Conservation (phyloP, 2,329 filamentous ascomycete genomes). For the Trichoderma atroviride region DNA sequence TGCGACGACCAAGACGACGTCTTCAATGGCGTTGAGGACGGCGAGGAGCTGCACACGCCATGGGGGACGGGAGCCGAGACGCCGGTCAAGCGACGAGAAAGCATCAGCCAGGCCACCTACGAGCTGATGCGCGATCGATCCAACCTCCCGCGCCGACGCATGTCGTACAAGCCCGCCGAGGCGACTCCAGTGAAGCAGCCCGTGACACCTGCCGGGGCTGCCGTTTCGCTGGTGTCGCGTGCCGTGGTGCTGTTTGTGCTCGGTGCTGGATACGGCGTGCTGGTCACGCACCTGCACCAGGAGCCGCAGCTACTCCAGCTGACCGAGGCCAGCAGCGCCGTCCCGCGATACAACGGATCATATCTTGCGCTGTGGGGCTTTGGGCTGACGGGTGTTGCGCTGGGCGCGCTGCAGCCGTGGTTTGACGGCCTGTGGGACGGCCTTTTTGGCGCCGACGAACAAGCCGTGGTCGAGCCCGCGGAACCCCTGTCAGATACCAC, state of each 20-base stretch:
- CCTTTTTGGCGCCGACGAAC: conserved; percentile 45
- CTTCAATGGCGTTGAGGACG: conserved; percentile 34
- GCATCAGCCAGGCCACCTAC: conserved; percentile 50
- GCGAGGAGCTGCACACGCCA: conserved; percentile 66
- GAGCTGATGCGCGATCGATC: conserved; percentile 48
- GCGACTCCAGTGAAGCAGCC: conserved; percentile 33
- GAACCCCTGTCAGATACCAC: conserved; percentile 32
- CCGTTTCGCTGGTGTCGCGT: conserved; percentile 58
- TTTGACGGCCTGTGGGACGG: conserved; percentile 76
- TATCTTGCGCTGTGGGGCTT: conserved; percentile 81
- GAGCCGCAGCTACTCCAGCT: conserved; percentile 66
- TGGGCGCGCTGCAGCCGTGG: conserved; percentile 82
- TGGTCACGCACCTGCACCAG: conserved; percentile 79
- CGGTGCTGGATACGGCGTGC: conserved; percentile 78
- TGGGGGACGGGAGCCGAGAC: conserved; percentile 80
- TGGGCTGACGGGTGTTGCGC: conserved; percentile 69
- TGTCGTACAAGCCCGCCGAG: conserved; percentile 40
- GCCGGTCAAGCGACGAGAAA: conserved; percentile 51
- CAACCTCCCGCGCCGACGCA: conserved; percentile 39
- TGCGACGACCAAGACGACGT: conserved; percentile 56
- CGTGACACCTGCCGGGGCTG: conserved; percentile 28
- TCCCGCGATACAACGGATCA: conserved; percentile 55
- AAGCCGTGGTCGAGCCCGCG: conserved; percentile 31
- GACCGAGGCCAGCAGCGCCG: conserved; percentile 45
- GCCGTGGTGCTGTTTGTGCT: conserved; percentile 72